Base-by-base conservation (phyloP, 352 stramenopile genomes). In the Phytophthora citrophthora region DNA sequence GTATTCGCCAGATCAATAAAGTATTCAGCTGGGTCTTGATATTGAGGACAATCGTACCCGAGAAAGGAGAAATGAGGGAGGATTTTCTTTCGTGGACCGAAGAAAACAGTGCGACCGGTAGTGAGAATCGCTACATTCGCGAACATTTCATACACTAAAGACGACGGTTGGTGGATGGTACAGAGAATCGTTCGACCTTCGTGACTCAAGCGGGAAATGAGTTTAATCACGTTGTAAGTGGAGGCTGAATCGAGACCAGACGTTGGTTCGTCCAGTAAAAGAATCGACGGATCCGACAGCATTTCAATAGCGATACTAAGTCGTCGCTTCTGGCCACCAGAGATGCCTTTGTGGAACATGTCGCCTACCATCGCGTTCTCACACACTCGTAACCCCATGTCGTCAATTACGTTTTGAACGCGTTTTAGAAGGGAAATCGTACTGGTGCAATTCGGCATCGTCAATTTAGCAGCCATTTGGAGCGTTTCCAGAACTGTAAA, bases 221-320 rank as follows among this genome's bases (percentile, higher is more conserved):
- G 60, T 29, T 93, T 73, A 56, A 98, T 92, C 9, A 98, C 88
- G 29, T 86, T 84, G 47, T 89, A 79, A 1, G 94, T 93, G 27
- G 93, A 89, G 8, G 82, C 88, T 15, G 86, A 85, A 72, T 99
- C 96, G 11, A 99, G 72, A 0, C 91, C 91, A 4, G 78, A 95
- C 0, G 94, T 99, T 0, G 96, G 93, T 62, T 98, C 96, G 58
- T 98, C 95, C 20, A 99, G 72, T 27, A 99, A 88, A 46, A 99
- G 60, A 32, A 99, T 82, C 31, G 95, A 91, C 32, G 96, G 96
- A 54, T 98, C 97, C 0, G 90, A 86, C 1, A 98, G 79, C 52
- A 99, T 76, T 76, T 99, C 93, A 41, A 97, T 76, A 7, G 83
- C 96, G 64, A 99, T 98, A n/a, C 90, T 94, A 29, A 98, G 77